Conservation (phyloP, 1,139 yeast genomes). For the Saccharomycopsis crataegensis region DNA sequence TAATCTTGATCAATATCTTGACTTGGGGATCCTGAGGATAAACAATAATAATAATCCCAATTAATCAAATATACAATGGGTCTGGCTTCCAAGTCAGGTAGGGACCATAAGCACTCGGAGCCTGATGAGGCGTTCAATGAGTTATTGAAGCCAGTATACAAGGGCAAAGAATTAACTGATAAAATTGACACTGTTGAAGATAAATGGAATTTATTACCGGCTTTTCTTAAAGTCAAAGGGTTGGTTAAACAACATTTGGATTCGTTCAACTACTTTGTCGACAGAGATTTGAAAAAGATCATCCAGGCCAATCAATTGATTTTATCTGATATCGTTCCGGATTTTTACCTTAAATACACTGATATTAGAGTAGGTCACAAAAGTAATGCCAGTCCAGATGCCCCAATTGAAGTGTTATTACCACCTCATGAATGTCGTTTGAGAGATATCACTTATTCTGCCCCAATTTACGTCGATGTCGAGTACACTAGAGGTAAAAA, state of each 20-base stretch:
- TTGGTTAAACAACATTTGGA: conserved; percentile 95
- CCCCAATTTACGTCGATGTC: conserved; percentile 94
- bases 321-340: conserved; percentile 93
- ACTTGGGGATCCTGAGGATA: too few relatives aligned
- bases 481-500: conserved; percentile 94
- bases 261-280: conserved; percentile 93
- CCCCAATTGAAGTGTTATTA: conserved; percentile 35
- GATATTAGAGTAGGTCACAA: conserved; percentile 86
- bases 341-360: conserved; percentile 82
- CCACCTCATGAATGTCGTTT: conserved; percentile 97
- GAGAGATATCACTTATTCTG: conserved; percentile 91
- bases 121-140: conserved; percentile 59
- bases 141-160: conserved; percentile 69
- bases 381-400: conserved; percentile 23
- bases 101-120: neutral
- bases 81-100: too few relatives aligned
- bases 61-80: too few relatives aligned
- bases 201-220: conserved; percentile 94
- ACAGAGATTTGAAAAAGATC: conserved; percentile 85
- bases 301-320: conserved; percentile 85
- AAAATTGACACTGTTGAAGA: conserved; percentile 86
- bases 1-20: too few relatives aligned
- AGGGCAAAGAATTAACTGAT: conserved; percentile 82
- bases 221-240: conserved; percentile 91
- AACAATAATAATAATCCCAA: too few relatives aligned